Evolutionary conservation across 2,329 filamentous ascomycete species (phyloP), one percentile per base, ranked within the genome.

Genomic region (Podosphaera leucotricha): DNA sequence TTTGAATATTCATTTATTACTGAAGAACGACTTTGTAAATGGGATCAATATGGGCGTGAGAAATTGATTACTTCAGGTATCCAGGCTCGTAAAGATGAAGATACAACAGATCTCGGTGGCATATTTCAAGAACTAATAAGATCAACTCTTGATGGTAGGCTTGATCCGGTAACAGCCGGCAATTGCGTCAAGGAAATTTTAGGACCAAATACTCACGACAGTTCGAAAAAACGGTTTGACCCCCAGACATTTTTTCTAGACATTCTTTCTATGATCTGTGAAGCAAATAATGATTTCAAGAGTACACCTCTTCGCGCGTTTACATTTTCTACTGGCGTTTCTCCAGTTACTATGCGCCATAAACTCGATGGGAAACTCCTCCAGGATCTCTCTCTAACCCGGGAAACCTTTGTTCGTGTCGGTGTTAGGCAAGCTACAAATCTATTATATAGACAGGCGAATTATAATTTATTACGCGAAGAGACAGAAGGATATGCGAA

Each of bases 401-500:
- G 85, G 42, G 75, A 79, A n/a, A 87, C 78, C 5, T 98, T 95
- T 59, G 67, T 72, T 46, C 78, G 78, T 51, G 75, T 90, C 57
- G 79, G 80, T 15, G 85, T 93, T 50, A 77, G 87, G 45, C 85
- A 92, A 56, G 81, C 86, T 41, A 98, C 90, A 6, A 92, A 94
- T 54, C 68, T 90, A 3, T 70, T 98, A 0, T 98, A 98, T 60
- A 79, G 86, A 47, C 90, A 95, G 61, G 84, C 87, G 13, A 95
- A 93, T 60, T 95, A 93, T 66, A 98, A 98, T 55, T 65, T 98
- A 6, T 66, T 98, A 18, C 77, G 90, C 38, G 90, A 98, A 63
- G 90, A 98, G 61, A 84, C 84, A 0, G 90, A 98, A 62, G 90
- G 92, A 36, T 98, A 93, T 58, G 86, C 90, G 0, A 98, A 98